phyloP scores from a whole-genome alignment of 2,329 filamentous ascomycete species.

The Berkeleyomyces basicola region DNA sequence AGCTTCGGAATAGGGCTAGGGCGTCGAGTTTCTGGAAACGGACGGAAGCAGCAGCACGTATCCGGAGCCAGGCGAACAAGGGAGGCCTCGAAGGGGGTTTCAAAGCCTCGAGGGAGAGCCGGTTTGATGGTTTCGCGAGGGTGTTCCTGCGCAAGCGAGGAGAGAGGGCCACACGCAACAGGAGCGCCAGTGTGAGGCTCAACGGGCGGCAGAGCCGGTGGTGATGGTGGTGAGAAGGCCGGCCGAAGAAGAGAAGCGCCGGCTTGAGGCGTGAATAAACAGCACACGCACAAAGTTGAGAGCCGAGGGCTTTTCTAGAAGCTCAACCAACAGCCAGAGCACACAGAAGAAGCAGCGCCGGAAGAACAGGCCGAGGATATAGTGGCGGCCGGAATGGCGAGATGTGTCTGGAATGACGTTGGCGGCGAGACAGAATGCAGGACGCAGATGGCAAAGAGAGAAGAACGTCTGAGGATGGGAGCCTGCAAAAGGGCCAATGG shows the following conservation, averaged over 20 bases:
- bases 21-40: not conserved
- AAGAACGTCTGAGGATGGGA: not conserved
- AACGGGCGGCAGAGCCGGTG: too few relatives aligned
- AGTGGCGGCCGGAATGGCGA: not conserved
- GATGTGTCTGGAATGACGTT: not conserved
- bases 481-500: not conserved
- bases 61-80: not conserved
- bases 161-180: too few relatives aligned
- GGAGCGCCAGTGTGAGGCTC: too few relatives aligned
- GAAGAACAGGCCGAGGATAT: not conserved
- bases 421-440: not conserved
- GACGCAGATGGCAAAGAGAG: not conserved
- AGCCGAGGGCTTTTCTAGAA: too few relatives aligned
- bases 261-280: too few relatives aligned
- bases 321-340: too few relatives aligned
- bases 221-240: too few relatives aligned
- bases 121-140: too few relatives aligned
- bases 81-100: not conserved
- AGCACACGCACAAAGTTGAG: too few relatives aligned
- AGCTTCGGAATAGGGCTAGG: not conserved
- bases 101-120: too few relatives aligned
- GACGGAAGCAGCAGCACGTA: not conserved
- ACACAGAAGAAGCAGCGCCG: not conserved
- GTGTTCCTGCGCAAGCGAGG: too few relatives aligned
- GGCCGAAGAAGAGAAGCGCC: too few relatives aligned